Evolutionary conservation across 805 yeast genomes (phyloP), one percentile per base, ranked within the genome.

Genomic region (Saccharomyces eubayanus): DNA sequence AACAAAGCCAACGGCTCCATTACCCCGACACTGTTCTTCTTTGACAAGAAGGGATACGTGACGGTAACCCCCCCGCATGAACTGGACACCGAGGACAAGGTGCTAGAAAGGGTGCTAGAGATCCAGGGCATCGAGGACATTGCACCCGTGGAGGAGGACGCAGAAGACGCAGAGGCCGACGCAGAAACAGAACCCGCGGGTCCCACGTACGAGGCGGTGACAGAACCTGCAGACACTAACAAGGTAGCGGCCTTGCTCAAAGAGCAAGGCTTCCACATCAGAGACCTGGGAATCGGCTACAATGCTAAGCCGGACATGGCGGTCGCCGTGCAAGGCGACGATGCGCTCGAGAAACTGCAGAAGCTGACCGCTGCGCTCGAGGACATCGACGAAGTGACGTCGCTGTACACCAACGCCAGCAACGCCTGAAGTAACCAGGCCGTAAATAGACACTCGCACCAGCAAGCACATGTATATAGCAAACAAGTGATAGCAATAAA

Each of bases 311-410:
- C 76, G 1, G 95, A 86, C 48, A 77, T 79, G 61, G 71, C 73
- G 56, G 83, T 82, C 3, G 78, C 75, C 10, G 77, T 84, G 30
- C 74, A 76, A 0, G 76, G 78, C 53, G 82, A 74, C 28, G 89
- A 82, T 3, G 70, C 76, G 6, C 73, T 69, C 54, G 77, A 74
- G 55, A 75, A 76, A 40, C 77, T 81, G 61, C 77, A 77, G 14
- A 86, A 82, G 62, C 80, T 90, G 36, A 67, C 85, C 31, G 72
- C 68, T 24, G 74, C 76, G 49, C 73, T 92, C 48, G 95, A 89
- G 52, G 89, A 84, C 31, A 72, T 89, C n/a, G 89, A 85, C 50
- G 98, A 94, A 61, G 87, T 92, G 21, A 82, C 89, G 6, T 89
- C 82, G 57, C 82, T 87, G 55, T 88, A 87, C 71, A 79, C 88